These are phyloP conservation scores for Lunasporangiospora selenospora DNA, from an alignment of 192 early-diverging fungal genomes.

Conservation along the genomic window DNA sequence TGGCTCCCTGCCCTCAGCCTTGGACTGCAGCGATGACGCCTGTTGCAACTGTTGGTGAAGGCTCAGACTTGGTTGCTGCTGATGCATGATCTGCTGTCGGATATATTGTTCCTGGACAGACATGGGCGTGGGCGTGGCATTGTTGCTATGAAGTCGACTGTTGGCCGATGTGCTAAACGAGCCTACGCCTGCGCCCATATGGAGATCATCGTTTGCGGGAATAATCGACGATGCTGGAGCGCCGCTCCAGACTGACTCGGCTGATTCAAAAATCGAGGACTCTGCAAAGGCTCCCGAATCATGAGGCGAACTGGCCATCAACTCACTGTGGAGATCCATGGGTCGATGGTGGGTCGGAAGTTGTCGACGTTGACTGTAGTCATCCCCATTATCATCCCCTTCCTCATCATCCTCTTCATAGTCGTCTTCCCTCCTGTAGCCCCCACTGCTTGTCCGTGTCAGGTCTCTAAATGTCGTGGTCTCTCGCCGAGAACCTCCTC, in stretches of 20 bases:
- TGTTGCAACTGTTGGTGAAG: conserved; percentile 9
- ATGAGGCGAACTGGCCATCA: conserved; percentile 35
- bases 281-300: conserved; percentile 40
- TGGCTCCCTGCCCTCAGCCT: neutral
- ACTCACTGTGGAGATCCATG: conserved; percentile 27
- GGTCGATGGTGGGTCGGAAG: conserved; percentile 8
- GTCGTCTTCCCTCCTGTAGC: conserved; percentile 7
- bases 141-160: conserved; percentile 12
- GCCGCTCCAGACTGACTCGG: conserved; percentile 44
- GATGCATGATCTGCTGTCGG: conserved; percentile 10
- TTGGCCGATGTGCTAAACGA: neutral
- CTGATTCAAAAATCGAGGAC: conserved; percentile 20
- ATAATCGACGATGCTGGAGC: conserved; percentile 9
- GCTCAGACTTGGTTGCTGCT: conserved; percentile 1
- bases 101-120: conserved; percentile 21
- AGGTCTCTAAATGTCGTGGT: conserved; percentile 32
- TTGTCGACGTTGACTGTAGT: neutral
- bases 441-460: conserved; percentile 15
- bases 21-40: neutral
- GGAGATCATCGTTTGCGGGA: conserved; percentile 1
- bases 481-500: conserved; percentile 21
- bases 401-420: conserved; percentile 30
- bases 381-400: conserved; percentile 12
- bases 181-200: neutral
- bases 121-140: conserved; percentile 35